Evolutionary conservation across 176 grass and related monocot species (phyloP), one percentile per base, ranked within the genome.

Genomic region (Echinochloa phyllopogon): DNA sequence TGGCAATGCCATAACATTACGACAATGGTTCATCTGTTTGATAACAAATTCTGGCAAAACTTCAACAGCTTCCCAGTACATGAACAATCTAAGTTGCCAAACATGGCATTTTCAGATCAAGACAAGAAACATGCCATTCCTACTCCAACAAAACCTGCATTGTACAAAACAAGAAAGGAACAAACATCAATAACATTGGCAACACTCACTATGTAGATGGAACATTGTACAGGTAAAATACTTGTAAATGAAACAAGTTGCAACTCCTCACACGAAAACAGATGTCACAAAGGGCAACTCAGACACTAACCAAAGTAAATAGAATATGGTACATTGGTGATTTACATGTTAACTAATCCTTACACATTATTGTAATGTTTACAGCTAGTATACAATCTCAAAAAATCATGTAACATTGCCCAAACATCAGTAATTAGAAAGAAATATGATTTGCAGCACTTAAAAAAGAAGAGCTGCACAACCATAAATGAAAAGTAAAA

Each of bases 51-150:
- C 44, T 11, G 64, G 51, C 64, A 82, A 77, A 77, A 90, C 48
- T 91, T 87, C 49, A 16, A 64, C 59, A 60, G 69, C 69, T 91
- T 80, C 81, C 84, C 52, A 64, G 86, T 62, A 82, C 88, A 86
- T n/a, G 55, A 83, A 36, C 78, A 79, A 60, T 77, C 57, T 52
- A 77, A 27, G 36, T 47, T 78, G 72, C 73, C 79, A 72, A 84
- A 69, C 52, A 78, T 38, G 77, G 51, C 72, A 64, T 38, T 57
- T 82, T 58, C 1, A 50, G 56, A 55, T 82, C 56, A 45, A 52
- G 21, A 63, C n/a, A 89, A 50, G 4, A 67, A 16, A 21, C 83
- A 76, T 36, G 24, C 63, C 56, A 57, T 52, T 10, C 76, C 83
- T 86, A 90, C 56, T 29, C 45, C 38, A 49, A 58, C 65, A 64